Conservation (phyloP, 83 land plant species). For the Isoetes engelmannii region DNA sequence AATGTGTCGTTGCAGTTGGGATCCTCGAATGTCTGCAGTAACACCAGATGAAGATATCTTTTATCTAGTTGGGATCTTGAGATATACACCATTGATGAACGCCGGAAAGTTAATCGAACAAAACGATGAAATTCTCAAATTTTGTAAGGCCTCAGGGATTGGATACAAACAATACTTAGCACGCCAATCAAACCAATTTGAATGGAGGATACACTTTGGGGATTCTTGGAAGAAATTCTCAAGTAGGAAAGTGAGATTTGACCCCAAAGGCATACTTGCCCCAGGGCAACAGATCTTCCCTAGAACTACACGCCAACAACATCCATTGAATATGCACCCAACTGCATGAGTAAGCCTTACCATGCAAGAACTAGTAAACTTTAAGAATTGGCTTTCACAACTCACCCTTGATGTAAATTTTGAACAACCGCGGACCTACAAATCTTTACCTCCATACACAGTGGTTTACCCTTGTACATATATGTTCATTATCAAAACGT, state of each 20-base stretch:
- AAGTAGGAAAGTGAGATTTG: constrained; percentile 45
- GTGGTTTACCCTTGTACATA: too few species aligned
- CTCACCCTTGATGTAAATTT: too few species aligned
- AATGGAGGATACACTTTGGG: constrained; percentile 66
- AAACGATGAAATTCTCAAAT: constrained; percentile 50
- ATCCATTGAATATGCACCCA: too few species aligned
- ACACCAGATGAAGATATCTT: constrained; percentile 69
- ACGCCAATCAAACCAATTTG: constrained; percentile 36
- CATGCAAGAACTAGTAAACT: too few species aligned
- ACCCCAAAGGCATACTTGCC: constrained; percentile 60
- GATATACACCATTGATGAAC: constrained; percentile 45
- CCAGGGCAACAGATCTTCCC: constrained; percentile 71
- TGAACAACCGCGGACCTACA: too few species aligned
- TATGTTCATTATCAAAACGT: too few species aligned
- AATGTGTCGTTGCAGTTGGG: constrained; percentile 57
- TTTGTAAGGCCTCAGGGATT: constrained; percentile 38
- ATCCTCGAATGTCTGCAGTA: constrained; percentile 57
- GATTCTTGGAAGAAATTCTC: constrained; percentile 42
- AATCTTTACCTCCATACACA: too few species aligned
- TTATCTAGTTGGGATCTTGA: constrained; percentile 80
- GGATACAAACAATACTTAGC: constrained; percentile 76
- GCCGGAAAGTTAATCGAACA: constrained; percentile 33
- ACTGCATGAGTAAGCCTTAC: too few species aligned
- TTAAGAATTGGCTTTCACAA: too few species aligned
- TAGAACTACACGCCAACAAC: constrained; percentile 16